These are phyloP conservation scores for Leptographium flavum DNA, from an alignment of 2,329 filamentous ascomycete genomes.

Conservation along the genomic window DNA sequence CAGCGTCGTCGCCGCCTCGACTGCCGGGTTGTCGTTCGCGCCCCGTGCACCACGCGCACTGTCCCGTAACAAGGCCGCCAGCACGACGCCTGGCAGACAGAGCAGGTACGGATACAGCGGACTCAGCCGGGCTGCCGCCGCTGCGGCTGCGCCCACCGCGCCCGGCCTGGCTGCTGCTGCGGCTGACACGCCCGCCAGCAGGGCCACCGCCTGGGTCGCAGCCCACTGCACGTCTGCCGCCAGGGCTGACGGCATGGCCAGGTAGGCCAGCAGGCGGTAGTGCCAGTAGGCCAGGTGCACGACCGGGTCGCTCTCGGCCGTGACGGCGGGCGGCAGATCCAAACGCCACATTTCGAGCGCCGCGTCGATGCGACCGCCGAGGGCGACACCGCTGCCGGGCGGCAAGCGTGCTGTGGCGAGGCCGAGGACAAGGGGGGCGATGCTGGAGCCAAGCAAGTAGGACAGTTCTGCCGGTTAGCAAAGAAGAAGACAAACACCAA, in stretches of 20 bases:
- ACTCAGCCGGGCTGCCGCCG: conserved; percentile 22
- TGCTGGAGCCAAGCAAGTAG: conserved; percentile 28
- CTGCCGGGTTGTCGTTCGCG: conserved; percentile 29
- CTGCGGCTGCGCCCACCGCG: neutral
- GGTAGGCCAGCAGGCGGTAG: conserved; percentile 47
- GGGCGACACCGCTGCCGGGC: conserved; percentile 24
- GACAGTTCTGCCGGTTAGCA: conserved; percentile 11
- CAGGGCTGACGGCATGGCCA: conserved; percentile 41
- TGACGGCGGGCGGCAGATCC: conserved; percentile 42
- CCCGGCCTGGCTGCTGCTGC: too few relatives aligned
- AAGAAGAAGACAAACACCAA: neutral
- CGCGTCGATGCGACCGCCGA: conserved; percentile 37
- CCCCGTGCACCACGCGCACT: too few relatives aligned
- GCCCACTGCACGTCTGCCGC: conserved; percentile 45
- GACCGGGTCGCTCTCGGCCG: conserved; percentile 35
- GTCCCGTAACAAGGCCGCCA: conserved; percentile 41
- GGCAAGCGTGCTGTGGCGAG: conserved; percentile 27
- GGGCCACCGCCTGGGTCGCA: conserved; percentile 41
- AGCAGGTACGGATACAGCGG: conserved; percentile 56
- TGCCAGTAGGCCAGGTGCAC: conserved; percentile 60
- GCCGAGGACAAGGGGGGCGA: conserved; percentile 12
- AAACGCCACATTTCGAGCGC: conserved; percentile 53
- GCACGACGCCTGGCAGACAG: conserved; percentile 24
- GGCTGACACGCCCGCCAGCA: conserved; percentile 33
- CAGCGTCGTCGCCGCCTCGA: conserved; percentile 32